Base-by-base conservation (phyloP, 257 asterid species). In the Solanum chaucha region DNA sequence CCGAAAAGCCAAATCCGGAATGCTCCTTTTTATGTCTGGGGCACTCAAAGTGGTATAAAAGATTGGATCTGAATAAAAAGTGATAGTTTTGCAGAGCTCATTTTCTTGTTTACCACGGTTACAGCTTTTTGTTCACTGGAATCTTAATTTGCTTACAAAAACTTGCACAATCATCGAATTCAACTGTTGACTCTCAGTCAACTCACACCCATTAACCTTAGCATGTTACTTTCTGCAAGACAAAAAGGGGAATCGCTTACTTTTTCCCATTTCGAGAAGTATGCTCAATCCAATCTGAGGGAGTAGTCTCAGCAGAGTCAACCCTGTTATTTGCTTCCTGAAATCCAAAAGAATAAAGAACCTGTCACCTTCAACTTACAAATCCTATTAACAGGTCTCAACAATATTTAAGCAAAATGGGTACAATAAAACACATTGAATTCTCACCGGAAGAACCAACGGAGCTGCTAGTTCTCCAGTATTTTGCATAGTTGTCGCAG, bases 211-310 rank as follows among this genome's bases (percentile, higher is more conserved):
- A 80, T 80, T 80, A 80, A 80, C 67, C 40, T 78, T 14, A 78
- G 22, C 84, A 78, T 38, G 72, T 48, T 67, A 46, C 13, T 34
- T 72, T n/a, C 46, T 72, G 64, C 77, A 61, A 59, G 10, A 86
- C 51, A 84, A 34, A 77, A 67, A 77, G 88, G 35, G 82, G 81
- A 88, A 85, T 81, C 78, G 84, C 93, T 65, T 91, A 96, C 98
- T 51, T 95, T 88, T 96, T 96, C 83, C 99, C 98, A 40, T 87
- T 89, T 86, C 91, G 97, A 89, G 94, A 87, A 8, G 94, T 93
- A 88, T 95, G 90, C 87, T 94, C 95, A 88, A 86, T 93, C 99
- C 99, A 96, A 84, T 91, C 92, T 35, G 93, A 89, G 30, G 89
- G 88, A 78, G 86, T 89, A 75, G 85, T 93, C 82, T 83, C 91